phyloP scores from a whole-genome alignment of 768 basidiomycete genomes.

The Boletales sp. region DNA sequence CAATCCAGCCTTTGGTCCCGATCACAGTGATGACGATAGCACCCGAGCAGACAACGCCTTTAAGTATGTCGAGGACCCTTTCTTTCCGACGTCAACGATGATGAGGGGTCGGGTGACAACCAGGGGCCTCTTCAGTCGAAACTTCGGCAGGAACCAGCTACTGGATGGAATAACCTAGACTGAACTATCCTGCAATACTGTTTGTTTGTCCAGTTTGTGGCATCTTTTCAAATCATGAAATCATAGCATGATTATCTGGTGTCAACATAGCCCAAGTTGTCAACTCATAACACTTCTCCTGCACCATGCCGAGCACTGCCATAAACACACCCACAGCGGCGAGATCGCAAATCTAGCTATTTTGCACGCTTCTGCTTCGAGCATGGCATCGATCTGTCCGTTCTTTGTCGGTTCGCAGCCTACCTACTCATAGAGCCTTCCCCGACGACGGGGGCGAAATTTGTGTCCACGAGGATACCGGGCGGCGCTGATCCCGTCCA shows the following conservation, averaged over 20 bases:
- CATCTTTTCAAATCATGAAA: too few relatives aligned
- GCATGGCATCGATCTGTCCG: slow-evolving; percentile 75
- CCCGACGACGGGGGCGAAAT: slow-evolving; percentile 90
- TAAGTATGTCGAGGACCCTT: slow-evolving; percentile 18
- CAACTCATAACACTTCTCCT: neutral
- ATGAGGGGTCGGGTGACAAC: slow-evolving; percentile 28
- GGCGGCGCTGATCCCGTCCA: slow-evolving; percentile 93
- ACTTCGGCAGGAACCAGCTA: too few relatives aligned
- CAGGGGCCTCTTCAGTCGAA: too few relatives aligned
- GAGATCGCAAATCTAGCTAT: slow-evolving; percentile 85
- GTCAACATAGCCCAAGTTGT: too few relatives aligned
- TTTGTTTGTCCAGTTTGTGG: too few relatives aligned
- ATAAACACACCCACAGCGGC: slow-evolving; percentile 46
- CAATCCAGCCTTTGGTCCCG: slow-evolving; percentile 4
- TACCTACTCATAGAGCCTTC: slow-evolving; percentile 46
- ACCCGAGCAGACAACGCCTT: slow-evolving; percentile 13
- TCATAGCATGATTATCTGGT: too few relatives aligned
- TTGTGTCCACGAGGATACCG: slow-evolving; percentile 56
- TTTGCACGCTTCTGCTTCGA: slow-evolving; percentile 90
- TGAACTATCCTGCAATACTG: too few relatives aligned
- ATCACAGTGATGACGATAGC: slow-evolving; percentile 4
- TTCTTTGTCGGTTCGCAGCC: neutral
- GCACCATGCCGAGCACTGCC: neutral
- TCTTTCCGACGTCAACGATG: slow-evolving; percentile 26
- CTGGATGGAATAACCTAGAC: too few relatives aligned